These are phyloP conservation scores for Starmera pachycereana DNA, from an alignment of 805 yeast species.

Conservation along the genomic window DNA sequence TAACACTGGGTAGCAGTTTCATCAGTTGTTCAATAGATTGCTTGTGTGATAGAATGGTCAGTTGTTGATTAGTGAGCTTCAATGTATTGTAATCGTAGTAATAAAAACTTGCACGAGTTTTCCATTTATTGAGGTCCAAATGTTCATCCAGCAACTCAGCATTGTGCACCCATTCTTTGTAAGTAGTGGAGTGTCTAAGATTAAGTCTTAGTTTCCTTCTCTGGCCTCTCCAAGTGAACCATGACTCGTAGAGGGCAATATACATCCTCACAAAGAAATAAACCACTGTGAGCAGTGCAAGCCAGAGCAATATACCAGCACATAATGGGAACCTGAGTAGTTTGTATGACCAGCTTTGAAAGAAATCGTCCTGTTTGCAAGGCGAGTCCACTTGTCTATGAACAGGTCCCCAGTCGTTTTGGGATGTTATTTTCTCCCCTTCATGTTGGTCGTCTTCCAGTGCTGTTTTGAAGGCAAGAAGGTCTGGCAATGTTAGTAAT, in stretches of 20 bases:
- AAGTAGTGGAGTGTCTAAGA: conserved; percentile 38
- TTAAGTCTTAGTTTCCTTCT: conserved; percentile 37
- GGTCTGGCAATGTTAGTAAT: conserved; percentile 13
- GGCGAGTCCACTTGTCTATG: conserved; percentile 13
- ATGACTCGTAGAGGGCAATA: conserved; percentile 53
- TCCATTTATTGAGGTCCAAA: conserved; percentile 57
- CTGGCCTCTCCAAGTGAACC: conserved; percentile 51
- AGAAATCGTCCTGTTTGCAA: conserved; percentile 14
- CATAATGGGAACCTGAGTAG: conserved; percentile 61
- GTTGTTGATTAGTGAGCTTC: conserved; percentile 32
- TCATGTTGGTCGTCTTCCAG: conserved; percentile 18
- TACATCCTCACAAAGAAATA: conserved; percentile 47
- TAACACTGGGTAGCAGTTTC: conserved; percentile 51
- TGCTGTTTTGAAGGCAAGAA: conserved; percentile 28
- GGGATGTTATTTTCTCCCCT: conserved; percentile 26
- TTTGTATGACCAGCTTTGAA: conserved; percentile 31
- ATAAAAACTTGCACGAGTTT: conserved; percentile 44
- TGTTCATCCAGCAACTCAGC: conserved; percentile 49
- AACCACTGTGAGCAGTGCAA: conserved; percentile 32
- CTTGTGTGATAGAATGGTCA: conserved; percentile 24
- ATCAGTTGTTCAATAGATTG: conserved; percentile 34
- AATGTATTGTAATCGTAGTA: conserved; percentile 62
- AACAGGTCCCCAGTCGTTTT: conserved; percentile 38
- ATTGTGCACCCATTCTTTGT: conserved; percentile 51
- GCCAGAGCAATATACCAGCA: conserved; percentile 42